These are phyloP conservation scores for Rhodotorula taiwanensis DNA, from an alignment of 768 basidiomycete genomes.

Conservation along the genomic window DNA sequence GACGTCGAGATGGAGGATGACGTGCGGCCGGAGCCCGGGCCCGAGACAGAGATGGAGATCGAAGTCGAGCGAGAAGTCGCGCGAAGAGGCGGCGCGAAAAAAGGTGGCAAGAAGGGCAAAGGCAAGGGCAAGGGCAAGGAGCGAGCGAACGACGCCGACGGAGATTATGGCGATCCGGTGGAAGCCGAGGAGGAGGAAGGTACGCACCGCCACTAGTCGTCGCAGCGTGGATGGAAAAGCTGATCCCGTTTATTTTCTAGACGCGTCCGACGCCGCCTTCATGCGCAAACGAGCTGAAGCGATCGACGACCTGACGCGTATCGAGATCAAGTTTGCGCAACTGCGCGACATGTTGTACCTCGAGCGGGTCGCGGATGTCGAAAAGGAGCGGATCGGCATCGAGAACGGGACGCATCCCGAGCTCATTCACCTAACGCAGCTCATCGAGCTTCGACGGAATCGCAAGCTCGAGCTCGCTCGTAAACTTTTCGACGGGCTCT, in stretches of 20 bases:
- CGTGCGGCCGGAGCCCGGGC: background rate
- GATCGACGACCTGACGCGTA: conserved; percentile 73
- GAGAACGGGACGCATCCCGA: conserved; percentile 77
- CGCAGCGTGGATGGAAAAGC: too few species aligned
- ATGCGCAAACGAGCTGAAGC: conserved; percentile 67
- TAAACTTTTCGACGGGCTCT: conserved; percentile 63
- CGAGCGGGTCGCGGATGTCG: conserved; percentile 85
- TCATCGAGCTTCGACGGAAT: conserved; percentile 69
- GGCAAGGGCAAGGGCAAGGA: conserved; percentile 23
- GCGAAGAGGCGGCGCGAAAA: background rate
- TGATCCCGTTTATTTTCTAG: conserved; percentile 23
- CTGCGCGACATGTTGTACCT: conserved; percentile 80
- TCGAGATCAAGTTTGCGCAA: conserved; percentile 87
- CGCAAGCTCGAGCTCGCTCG: conserved; percentile 73
- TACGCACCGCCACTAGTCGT: conserved; percentile 2
- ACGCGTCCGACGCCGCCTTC: conserved; percentile 49
- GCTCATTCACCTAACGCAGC: conserved; percentile 68
- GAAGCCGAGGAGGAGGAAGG: conserved; percentile 37
- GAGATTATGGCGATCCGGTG: conserved; percentile 8
- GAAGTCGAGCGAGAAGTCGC: background rate
- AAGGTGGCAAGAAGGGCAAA: conserved; percentile 8
- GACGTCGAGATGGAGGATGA: background rate
- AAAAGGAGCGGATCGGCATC: conserved; percentile 78
- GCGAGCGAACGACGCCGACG: background rate
- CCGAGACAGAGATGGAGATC: background rate